A percentile compares a stretch with the other conserved stretches of the same genome.
phyloP scores from a whole-genome alignment of 345 rosid genomes.

The Zanthoxylum bungeanum region DNA sequence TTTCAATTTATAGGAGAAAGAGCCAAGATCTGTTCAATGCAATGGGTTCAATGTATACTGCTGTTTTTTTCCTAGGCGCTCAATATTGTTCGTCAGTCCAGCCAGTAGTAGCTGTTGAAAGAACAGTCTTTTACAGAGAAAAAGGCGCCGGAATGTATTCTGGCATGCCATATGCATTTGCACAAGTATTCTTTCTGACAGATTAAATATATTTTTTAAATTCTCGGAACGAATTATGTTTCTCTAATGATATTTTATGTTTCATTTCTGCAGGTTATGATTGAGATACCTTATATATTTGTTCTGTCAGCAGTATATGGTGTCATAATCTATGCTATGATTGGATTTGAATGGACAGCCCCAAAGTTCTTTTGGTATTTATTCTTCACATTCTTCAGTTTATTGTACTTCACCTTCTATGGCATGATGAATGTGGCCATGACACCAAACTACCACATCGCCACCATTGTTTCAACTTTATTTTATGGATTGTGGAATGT shows the following conservation, averaged over 20 bases:
- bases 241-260: background rate
- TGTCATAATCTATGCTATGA: conserved; percentile 37
- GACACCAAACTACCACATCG: conserved; percentile 42
- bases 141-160: conserved; percentile 56
- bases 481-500: conserved; percentile 36
- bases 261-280: conserved; percentile 26
- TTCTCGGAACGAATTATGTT: background rate
- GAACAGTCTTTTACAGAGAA: conserved; percentile 47
- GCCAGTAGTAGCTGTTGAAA: conserved; percentile 63
- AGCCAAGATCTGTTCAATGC: conserved; percentile 57
- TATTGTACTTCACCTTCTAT: conserved; percentile 46
- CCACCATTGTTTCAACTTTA: conserved; percentile 30
- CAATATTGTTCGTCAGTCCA: conserved; percentile 61
- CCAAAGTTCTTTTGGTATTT: conserved; percentile 36
- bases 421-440: conserved; percentile 48
- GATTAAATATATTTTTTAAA: background rate
- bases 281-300: conserved; percentile 43
- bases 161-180: conserved; percentile 42
- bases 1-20: conserved; percentile 20
- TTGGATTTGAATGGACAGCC: conserved; percentile 33
- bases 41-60: conserved; percentile 75
- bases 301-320: conserved; percentile 31
- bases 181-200: conserved; percentile 32
- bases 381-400: conserved; percentile 40
- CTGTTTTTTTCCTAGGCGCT: conserved; percentile 65